Evolutionary conservation across 768 basidiomycete genomes (phyloP), one percentile per base, ranked within the genome.

Genomic region (Hericium alpestre): DNA sequence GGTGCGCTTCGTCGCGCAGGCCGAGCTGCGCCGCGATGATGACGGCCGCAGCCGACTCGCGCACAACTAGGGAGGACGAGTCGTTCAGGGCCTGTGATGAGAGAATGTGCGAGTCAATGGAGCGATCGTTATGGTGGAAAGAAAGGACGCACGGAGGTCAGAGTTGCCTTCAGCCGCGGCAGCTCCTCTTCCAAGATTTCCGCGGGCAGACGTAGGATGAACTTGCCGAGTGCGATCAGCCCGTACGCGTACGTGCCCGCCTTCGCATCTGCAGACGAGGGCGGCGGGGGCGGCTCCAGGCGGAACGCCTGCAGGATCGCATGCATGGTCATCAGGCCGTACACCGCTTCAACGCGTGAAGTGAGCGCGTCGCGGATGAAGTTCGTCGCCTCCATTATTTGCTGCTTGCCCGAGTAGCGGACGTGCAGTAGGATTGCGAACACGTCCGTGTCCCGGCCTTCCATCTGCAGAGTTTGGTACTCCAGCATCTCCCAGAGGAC

Each of bases 161-260:
- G 67, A 2, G 89, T 90, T 25, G 67, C 71, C 64, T 81, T 83
- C 55, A 93, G 68, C 39, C 88, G 82, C 43, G 91, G 91, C 43
- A 93, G 67, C 63, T 93, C 90, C 63, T 93, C 91, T 69, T 92
- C 90, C 20, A 92, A 80, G 54, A 93, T 84, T 66, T 92, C 89
- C 1, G 82, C 76, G 15, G 91, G 91, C 16, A 93, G 75, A 38
- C 85, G 82, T 57, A 92, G 69, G 59, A 90, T 82, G 60, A 91
- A 90, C 69, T 88, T 91, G 38, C 87, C 90, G 12, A 93, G 69
- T 0, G 86, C 89, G 61, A 91, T 83, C 54, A 93, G 75, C 4
- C 90, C 91, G 69, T 91, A 93, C 4, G 89, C 88, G 66, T 85
- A 84, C 0, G 86, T 81, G 12, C 81, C 72, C 5, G 85, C 75